Evolutionary conservation across 441 rosid species (phyloP).

Genomic region (Dalechampia spathulata): DNA sequence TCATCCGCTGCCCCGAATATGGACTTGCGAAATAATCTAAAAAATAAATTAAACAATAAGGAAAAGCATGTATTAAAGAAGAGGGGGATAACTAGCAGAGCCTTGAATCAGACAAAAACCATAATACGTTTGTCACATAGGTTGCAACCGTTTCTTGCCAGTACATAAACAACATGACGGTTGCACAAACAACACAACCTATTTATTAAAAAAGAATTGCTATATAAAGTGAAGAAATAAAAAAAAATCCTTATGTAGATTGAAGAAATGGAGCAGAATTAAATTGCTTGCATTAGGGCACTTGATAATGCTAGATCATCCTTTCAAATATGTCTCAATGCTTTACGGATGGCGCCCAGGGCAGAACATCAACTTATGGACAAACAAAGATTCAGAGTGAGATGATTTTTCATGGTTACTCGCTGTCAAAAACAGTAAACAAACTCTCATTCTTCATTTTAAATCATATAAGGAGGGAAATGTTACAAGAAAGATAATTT

Average conservation of each 20-base stretch:
- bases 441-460: neutral
- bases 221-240: too few relatives aligned
- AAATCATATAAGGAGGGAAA: neutral
- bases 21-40: conserved; percentile 82
- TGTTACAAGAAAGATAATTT: too few relatives aligned
- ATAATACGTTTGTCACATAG: too few relatives aligned
- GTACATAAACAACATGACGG: too few relatives aligned
- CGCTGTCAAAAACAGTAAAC: neutral
- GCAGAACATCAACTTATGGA: neutral
- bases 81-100: neutral
- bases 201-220: too few relatives aligned
- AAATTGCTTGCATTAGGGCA: too few relatives aligned
- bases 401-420: neutral
- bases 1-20: conserved; percentile 97
- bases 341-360: neutral
- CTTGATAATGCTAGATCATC: neutral
- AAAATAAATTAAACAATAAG: conserved; percentile 8
- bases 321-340: neutral
- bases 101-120: too few relatives aligned
- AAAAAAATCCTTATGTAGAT: too few relatives aligned
- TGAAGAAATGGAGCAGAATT: too few relatives aligned
- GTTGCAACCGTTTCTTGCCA: too few relatives aligned
- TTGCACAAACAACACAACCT: too few relatives aligned
- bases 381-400: neutral
- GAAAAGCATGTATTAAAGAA: neutral